Percentiles rank a stretch among this genome's conserved stretches.
Conservation (phyloP, 805 yeast species). For the Pichia insulana region DNA sequence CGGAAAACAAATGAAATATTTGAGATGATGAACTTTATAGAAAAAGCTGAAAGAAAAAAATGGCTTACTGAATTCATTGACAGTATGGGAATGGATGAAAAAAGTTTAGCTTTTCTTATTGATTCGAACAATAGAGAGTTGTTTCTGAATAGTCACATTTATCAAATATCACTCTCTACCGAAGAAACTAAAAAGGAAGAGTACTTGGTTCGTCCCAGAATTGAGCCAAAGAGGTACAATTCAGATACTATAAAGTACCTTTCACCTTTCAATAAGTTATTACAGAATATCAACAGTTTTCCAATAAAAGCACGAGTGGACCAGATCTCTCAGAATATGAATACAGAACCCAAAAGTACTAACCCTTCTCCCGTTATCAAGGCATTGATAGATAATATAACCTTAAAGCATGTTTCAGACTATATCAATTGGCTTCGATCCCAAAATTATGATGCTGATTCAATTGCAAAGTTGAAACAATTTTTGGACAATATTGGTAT, state of each 20-base stretch:
- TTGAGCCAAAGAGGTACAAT: constrained; percentile 6
- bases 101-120: constrained; percentile 23
- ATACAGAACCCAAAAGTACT: background rate
- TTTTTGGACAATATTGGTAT: constrained; percentile 28
- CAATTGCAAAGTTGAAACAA: constrained; percentile 29
- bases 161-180: background rate
- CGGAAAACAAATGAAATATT: constrained; percentile 46
- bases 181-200: background rate
- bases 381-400: constrained; percentile 15
- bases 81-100: constrained; percentile 20
- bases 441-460: constrained; percentile 24
- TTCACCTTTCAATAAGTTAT: constrained; percentile 24
- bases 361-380: constrained; percentile 9
- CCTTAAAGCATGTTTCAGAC: constrained; percentile 24
- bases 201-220: background rate
- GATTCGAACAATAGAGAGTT: constrained; percentile 13
- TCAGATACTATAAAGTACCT: constrained; percentile 16
- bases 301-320: constrained; percentile 7
- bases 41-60: constrained; percentile 40
- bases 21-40: constrained; percentile 49
- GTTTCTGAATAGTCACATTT: background rate
- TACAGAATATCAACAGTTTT: constrained; percentile 25
- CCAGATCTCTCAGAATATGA: background rate
- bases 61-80: constrained; percentile 60
- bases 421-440: constrained; percentile 32